These are phyloP conservation scores for Myochromella boudieri DNA, from an alignment of 768 basidiomycete genomes.

Conservation along the genomic window DNA sequence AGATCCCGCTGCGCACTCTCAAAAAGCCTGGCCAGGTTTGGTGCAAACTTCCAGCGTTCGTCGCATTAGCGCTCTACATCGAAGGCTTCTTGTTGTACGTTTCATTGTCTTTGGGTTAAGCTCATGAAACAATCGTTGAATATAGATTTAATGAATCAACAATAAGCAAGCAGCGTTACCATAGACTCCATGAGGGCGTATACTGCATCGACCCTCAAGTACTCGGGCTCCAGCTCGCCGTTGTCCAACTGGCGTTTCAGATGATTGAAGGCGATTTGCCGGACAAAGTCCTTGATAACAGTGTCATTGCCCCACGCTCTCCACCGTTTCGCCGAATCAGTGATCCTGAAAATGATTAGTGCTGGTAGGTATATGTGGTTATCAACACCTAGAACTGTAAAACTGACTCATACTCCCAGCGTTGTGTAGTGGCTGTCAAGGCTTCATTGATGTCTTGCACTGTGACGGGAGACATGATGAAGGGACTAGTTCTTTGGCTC, in stretches of 20 bases:
- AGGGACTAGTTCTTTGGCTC: not conserved
- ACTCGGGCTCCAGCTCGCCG: slow-evolving; percentile 13
- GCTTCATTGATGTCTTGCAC: slow-evolving; percentile 15
- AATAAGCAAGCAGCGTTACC: slow-evolving; percentile 1
- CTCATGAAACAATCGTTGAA: slow-evolving; percentile 3
- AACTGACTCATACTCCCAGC: slow-evolving; percentile 18
- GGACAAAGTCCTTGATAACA: slow-evolving; percentile 16
- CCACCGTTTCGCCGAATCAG: slow-evolving; percentile 17
- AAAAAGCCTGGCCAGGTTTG: slow-evolving; percentile 1
- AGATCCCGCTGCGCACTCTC: no score
- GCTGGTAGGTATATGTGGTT: no score
- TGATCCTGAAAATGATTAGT: slow-evolving; percentile 8
- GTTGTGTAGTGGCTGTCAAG: slow-evolving; percentile 10
- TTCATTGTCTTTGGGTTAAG: slow-evolving; percentile 18
- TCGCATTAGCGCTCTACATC: slow-evolving; percentile 19
- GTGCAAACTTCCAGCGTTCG: slow-evolving; percentile 10
- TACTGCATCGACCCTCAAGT: slow-evolving; percentile 13
- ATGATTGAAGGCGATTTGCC: slow-evolving; percentile 17
- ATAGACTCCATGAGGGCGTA: slow-evolving; percentile 17
- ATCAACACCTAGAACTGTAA: no score
- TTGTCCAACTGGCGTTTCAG: slow-evolving; percentile 15
- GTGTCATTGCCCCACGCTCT: slow-evolving; percentile 13
- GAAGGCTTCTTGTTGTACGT: slow-evolving; percentile 17
- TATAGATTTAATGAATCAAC: not conserved
- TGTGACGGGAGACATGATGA: slow-evolving; percentile 15